phyloP scores from a whole-genome alignment of 805 yeast species.

The Kuraishia capsulata region DNA sequence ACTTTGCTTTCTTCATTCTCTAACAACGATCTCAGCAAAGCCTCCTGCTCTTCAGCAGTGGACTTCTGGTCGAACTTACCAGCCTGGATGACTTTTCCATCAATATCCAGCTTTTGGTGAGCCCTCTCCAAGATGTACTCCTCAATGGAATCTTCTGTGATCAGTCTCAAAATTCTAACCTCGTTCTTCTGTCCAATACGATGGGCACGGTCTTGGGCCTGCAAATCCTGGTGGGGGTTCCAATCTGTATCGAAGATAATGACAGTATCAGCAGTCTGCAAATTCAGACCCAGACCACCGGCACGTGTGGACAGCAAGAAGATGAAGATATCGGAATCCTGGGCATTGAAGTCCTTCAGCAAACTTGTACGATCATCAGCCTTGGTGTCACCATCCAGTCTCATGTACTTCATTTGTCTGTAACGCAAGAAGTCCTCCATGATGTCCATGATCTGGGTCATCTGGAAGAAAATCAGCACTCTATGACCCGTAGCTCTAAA shows the following conservation, averaged over 20 bases:
- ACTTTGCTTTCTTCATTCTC: constrained; percentile 56
- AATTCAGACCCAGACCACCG: constrained; percentile 80
- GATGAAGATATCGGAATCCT: constrained; percentile 68
- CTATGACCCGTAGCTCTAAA: constrained; percentile 68
- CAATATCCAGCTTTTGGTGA: constrained; percentile 74
- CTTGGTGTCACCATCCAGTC: constrained; percentile 77
- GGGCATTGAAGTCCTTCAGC: constrained; percentile 68
- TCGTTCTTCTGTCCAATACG: constrained; percentile 87
- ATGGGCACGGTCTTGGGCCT: constrained; percentile 86
- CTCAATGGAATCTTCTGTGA: constrained; percentile 76
- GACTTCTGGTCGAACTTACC: constrained; percentile 86
- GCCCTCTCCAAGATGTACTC: constrained; percentile 79
- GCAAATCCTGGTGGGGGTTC: constrained; percentile 90
- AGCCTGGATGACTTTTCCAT: constrained; percentile 85
- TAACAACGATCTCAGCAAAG: constrained; percentile 56
- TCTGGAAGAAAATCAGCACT: constrained; percentile 76
- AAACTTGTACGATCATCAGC: constrained; percentile 76
- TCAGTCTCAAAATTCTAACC: constrained; percentile 71
- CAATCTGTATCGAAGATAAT: constrained; percentile 83
- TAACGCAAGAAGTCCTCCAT: constrained; percentile 77
- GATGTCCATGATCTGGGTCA: constrained; percentile 86
- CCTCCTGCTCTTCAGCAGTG: constrained; percentile 83
- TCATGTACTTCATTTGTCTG: constrained; percentile 57
- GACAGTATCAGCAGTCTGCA: constrained; percentile 84
- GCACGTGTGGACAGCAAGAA: constrained; percentile 79